Percentiles rank a stretch among this genome's conserved stretches.
phyloP scores from a whole-genome alignment of 306 rosid genomes.

The Echinosophora koreensis region DNA sequence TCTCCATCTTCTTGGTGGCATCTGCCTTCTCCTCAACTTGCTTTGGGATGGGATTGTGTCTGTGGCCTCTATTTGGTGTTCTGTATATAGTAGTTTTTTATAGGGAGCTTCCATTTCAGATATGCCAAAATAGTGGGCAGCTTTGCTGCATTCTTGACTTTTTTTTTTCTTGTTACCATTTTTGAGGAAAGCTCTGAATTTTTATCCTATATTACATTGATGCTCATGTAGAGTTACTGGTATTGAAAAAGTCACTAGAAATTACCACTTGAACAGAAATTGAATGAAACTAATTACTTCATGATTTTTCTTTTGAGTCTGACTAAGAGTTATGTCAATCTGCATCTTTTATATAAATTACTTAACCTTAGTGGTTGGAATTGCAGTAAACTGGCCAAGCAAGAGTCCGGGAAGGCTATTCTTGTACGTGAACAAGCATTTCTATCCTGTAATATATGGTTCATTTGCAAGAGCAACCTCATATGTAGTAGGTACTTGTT shows the following conservation, averaged over 20 bases:
- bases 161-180: slow-evolving; percentile 15
- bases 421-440: slow-evolving; percentile 64
- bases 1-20: slow-evolving; percentile 3
- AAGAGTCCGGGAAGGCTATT: slow-evolving; percentile 64
- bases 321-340: slow-evolving; percentile 3
- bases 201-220: not conserved
- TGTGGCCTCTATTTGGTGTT: not conserved
- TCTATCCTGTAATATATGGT: slow-evolving; percentile 72
- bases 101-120: slow-evolving; percentile 32
- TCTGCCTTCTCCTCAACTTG: slow-evolving; percentile 27
- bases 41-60: slow-evolving; percentile 26
- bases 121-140: slow-evolving; percentile 17
- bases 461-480: slow-evolving; percentile 73
- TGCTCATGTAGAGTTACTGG: slow-evolving; percentile 9
- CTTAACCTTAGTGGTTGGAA: slow-evolving; percentile 32
- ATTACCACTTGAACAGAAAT: not conserved
- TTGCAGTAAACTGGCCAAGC: slow-evolving; percentile 67
- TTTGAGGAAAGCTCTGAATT: slow-evolving; percentile 2
- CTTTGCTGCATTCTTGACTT: slow-evolving; percentile 12
- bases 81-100: slow-evolving; percentile 8
- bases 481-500: slow-evolving; percentile 64
- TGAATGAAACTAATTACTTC: slow-evolving; percentile 33
- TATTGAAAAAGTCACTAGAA: slow-evolving; percentile 22
- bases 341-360: slow-evolving; percentile 23
- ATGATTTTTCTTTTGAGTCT: slow-evolving; percentile 34